A percentile compares a stretch with the other conserved stretches of the same genome.
These are phyloP conservation scores for Xylaria hypoxylon DNA, from an alignment of 2,329 filamentous ascomycete species.

Conservation along the genomic window DNA sequence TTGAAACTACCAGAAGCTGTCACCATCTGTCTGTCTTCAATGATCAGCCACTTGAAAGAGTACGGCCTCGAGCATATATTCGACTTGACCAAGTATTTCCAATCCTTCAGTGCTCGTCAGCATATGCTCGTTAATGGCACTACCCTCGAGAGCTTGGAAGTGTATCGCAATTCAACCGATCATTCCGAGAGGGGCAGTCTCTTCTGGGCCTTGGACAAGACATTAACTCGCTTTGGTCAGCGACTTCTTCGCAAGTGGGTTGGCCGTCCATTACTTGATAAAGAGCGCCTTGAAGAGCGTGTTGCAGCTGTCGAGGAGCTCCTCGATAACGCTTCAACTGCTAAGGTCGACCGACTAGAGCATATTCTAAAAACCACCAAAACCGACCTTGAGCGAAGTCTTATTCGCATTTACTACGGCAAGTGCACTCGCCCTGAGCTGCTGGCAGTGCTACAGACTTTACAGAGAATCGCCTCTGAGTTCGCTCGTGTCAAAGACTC, in stretches of 20 bases:
- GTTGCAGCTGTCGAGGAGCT: slow-evolving; percentile 89
- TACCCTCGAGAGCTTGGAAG: slow-evolving; percentile 90
- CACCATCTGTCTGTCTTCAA: slow-evolving; percentile 91
- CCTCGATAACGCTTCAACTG: slow-evolving; percentile 72
- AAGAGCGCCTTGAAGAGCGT: slow-evolving; percentile 78
- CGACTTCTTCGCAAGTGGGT: slow-evolving; percentile 94
- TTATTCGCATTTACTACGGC: slow-evolving; percentile 97
- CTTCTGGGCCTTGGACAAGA: slow-evolving; percentile 96
- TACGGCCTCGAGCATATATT: slow-evolving; percentile 97
- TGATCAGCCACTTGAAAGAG: slow-evolving; percentile 93
- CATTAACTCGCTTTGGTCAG: slow-evolving; percentile 88
- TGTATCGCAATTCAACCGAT: slow-evolving; percentile 95
- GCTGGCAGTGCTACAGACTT: slow-evolving; percentile 82
- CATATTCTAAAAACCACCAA: slow-evolving; percentile 76
- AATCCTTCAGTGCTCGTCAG: slow-evolving; percentile 91
- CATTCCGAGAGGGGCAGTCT: slow-evolving; percentile 86
- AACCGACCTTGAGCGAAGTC: slow-evolving; percentile 88
- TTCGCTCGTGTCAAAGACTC: slow-evolving; percentile 75
- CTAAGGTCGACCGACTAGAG: slow-evolving; percentile 78
- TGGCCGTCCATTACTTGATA: slow-evolving; percentile 86
- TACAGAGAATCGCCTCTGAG: slow-evolving; percentile 83
- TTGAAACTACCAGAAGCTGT: slow-evolving; percentile 86
- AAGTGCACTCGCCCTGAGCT: slow-evolving; percentile 94
- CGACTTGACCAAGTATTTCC: slow-evolving; percentile 95
- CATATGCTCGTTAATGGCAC: slow-evolving; percentile 98